phyloP scores from a whole-genome alignment of 1,284 basidiomycete species.

The Irpex rosettiformis region DNA sequence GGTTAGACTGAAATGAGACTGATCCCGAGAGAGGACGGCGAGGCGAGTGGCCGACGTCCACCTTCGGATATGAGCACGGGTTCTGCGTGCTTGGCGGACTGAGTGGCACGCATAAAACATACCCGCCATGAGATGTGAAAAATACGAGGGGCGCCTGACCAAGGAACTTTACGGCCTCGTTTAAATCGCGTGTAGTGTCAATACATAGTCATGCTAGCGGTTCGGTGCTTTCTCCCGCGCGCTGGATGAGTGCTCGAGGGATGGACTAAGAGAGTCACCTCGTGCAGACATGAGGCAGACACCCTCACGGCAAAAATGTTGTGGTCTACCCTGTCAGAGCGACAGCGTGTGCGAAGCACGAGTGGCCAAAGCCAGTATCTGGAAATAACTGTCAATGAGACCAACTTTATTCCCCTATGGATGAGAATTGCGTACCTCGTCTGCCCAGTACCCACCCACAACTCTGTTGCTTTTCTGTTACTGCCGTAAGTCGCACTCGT shows the following conservation, averaged over 20 bases:
- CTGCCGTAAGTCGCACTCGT: neutral
- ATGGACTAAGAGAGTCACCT: neutral
- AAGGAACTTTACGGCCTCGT: neutral
- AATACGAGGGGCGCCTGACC: neutral
- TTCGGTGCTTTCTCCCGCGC: neutral
- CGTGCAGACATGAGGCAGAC: neutral
- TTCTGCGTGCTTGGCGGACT: conserved; percentile 3
- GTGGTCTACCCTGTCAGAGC: neutral
- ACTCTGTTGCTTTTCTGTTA: neutral
- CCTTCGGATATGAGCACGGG: conserved; percentile 9
- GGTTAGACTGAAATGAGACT: neutral
- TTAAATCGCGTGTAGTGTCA: neutral
- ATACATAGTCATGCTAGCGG: neutral
- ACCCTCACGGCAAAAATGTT: neutral
- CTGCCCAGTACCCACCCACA: neutral
- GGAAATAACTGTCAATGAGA: neutral
- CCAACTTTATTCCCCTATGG: neutral
- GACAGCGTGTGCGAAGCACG: neutral
- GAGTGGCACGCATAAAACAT: conserved; percentile 1
- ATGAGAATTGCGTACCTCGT: neutral
- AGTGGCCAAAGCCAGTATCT: neutral
- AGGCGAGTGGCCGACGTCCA: conserved; percentile 2
- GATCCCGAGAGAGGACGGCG: conserved; percentile 3
- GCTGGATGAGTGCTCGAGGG: neutral
- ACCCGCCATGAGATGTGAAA: neutral